These are phyloP conservation scores for Neckera pumila DNA, from an alignment of 225 moss, liverwort and hornwort species.

Conservation along the genomic window DNA sequence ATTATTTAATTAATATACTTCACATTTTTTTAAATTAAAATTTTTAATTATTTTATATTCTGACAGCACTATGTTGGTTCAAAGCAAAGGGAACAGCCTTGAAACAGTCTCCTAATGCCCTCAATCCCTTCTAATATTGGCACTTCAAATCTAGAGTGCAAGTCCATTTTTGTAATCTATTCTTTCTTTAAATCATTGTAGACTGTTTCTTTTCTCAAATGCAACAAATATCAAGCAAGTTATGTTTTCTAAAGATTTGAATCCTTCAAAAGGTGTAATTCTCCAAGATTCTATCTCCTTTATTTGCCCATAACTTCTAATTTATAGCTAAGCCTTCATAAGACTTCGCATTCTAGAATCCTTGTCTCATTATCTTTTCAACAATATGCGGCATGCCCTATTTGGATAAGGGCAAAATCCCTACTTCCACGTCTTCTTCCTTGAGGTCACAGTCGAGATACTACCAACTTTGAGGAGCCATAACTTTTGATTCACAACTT, in stretches of 20 bases:
- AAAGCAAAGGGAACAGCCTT: too few relatives aligned
- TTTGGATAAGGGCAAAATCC: rapidly evolving
- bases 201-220: background rate
- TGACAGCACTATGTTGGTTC: too few relatives aligned
- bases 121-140: background rate
- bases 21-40: too few relatives aligned
- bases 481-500: too few relatives aligned
- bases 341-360: too few relatives aligned
- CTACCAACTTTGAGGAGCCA: background rate
- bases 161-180: rapidly evolving
- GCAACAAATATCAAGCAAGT: background rate
- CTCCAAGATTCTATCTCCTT: rapidly evolving
- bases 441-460: rapidly evolving
- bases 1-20: too few relatives aligned
- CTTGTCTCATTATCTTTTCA: background rate
- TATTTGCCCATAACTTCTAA: background rate
- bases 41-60: too few relatives aligned
- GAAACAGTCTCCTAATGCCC: too few relatives aligned
- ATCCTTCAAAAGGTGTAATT: rapidly evolving
- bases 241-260: too few relatives aligned
- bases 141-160: rapidly evolving
- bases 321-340: background rate
- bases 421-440: rapidly evolving
- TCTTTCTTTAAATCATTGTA: rapidly evolving
- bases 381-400: background rate